phyloP scores from a whole-genome alignment of 1,284 basidiomycete genomes.

The Ganoderma multipileum region DNA sequence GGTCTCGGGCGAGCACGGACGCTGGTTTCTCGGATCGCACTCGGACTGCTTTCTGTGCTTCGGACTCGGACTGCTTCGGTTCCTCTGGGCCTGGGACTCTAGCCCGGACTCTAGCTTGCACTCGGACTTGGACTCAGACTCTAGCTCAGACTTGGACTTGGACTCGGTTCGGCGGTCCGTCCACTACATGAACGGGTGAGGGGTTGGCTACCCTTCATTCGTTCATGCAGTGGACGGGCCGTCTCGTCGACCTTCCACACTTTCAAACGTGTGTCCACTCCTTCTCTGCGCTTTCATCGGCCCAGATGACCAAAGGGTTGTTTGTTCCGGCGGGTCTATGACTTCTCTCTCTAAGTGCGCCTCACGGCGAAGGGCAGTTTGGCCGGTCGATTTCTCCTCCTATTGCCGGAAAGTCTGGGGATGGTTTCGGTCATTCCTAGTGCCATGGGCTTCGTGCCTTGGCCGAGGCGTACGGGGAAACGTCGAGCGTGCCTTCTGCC shows the following conservation, averaged over 20 bases:
- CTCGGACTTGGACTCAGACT: not conserved
- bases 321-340: not conserved
- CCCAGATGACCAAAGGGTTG: not conserved
- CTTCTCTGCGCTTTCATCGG: not conserved
- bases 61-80: not conserved
- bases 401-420: not conserved
- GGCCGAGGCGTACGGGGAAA: not conserved
- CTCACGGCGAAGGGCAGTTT: not conserved
- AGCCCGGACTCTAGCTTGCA: not conserved
- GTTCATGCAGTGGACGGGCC: not conserved
- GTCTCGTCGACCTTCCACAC: not conserved
- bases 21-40: not conserved
- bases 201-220: constrained; percentile 2
- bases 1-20: not conserved
- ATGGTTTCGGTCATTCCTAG: not conserved
- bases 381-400: not conserved
- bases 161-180: not conserved
- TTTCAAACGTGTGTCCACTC: not conserved
- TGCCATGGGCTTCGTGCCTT: not conserved
- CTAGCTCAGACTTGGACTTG: not conserved
- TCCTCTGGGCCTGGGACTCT: not conserved
- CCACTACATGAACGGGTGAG: not conserved
- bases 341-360: not conserved
- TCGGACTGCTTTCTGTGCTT: not conserved
- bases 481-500: not conserved